Evolutionary conservation across 2,329 filamentous ascomycete genomes (phyloP), one percentile per base, ranked within the genome.

Genomic region (Calonectria honghensis): DNA sequence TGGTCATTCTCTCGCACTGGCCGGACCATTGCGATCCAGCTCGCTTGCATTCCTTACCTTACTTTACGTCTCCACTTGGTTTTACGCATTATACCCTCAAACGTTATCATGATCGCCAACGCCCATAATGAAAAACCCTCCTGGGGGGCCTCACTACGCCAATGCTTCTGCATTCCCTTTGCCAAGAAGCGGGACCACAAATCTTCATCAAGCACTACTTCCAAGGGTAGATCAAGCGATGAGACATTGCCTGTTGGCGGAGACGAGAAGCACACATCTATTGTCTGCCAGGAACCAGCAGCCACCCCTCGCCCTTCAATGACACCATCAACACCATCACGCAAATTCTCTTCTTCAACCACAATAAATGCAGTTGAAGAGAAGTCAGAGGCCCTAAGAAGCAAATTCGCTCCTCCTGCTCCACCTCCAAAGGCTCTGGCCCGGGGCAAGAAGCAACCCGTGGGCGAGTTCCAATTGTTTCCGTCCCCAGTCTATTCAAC

Each of bases 71-170:
- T 57, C 52, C 52, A 57, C 52, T 35, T 57, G 27, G 31, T 52
- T 57, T 57, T n/a, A 57, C 52, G 52, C 29, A 35, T 57, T 57
- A 57, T 57, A 57, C 52, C 52, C 52, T 57, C 52, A 35, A 35
- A 57, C 52, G 52, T 5, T 18, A 57, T 57, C 52, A 57, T 57
- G 52, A 57, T 35, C 31, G 18, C 52, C 52, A 57, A 57, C 31
- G 52, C 52, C 52, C 52, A 57, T 57, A 57, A 57, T 57, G 52
- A 57, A 57, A 57, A 57, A 31, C 52, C 52, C 31, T 57, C 52
- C 3, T 57, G 29, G 27, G 52, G 51, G 52, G 31, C 31, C 18
- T 31, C 31, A 10, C 52, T 57, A 24, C 52, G 52, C 10, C 52
- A 11, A 57, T 35, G 29, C 31, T 57, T 57, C 52, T 57, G 52